Evolutionary conservation across 1,284 basidiomycete species (phyloP), one percentile per base, ranked within the genome.

Genomic region (Trichosporon inkin): DNA sequence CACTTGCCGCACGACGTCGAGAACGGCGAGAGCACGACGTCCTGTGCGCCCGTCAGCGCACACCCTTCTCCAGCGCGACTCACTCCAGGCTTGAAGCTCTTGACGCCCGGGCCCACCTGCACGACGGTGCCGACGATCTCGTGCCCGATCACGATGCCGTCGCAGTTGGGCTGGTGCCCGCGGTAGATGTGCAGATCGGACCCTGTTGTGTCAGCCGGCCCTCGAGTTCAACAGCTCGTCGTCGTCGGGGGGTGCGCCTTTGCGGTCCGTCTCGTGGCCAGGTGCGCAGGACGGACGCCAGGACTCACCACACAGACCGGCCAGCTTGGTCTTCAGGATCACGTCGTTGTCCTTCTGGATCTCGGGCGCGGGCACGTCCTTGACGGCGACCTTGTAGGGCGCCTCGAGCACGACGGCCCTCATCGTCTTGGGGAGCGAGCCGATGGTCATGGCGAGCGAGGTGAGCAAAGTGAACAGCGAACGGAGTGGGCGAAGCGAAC

Each of bases 21-120:
- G 75, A 94, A 95, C 0, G 92, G 89, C 1, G 88, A 86, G 16
- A 93, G 85, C n/a, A 94, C 89, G 67, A 86, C 85, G 76, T 93
- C 88, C 44, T 49, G 24, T 32, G 28, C 5, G 5, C 8, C 8
- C 8, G 28, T 32, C 28, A 32, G 28, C 8, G 28, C 28, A 8
- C n/a, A n/a, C n/a, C n/a, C n/a, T n/a, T 14, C 41, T 47, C 20
- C 22, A 14, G 39, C 39, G 41, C 13, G 7, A 49, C 44, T 28
- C 44, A 49, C 44, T 2, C 90, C 90, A 1, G 89, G 72, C 62
- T 84, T 85, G 65, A 92, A 84, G 10, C 81, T 85, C 40, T 68
- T 71, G 70, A 88, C 91, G 64, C 79, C 87, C 3, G 81, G 76
- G 16, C 91, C 90, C 4, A 91, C 82, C 19, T 85, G 82, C 34